Evolutionary conservation across 371 early-diverging fungal genomes (phyloP).

Genomic region (Mortierella sp.): DNA sequence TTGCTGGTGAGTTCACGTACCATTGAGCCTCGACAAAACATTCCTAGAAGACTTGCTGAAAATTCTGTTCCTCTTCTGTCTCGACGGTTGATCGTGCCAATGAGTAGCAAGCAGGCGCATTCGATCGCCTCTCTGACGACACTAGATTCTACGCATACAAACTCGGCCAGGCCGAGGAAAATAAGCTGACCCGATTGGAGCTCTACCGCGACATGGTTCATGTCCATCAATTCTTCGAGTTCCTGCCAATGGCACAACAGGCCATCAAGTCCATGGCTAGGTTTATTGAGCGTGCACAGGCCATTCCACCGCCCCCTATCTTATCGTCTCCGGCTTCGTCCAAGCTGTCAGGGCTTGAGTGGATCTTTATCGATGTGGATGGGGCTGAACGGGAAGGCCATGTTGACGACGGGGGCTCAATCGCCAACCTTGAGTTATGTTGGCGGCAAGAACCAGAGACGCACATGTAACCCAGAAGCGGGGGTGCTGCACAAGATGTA

Average conservation of each 20-base stretch:
- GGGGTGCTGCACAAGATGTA: no score
- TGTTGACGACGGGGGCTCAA: constrained; percentile 11
- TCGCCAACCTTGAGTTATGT: constrained; percentile 16
- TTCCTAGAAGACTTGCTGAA: not conserved
- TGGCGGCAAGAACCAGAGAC: constrained; percentile 17
- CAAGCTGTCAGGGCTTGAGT: constrained; percentile 19
- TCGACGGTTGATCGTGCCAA: not conserved
- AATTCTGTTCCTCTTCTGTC: not conserved
- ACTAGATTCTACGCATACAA: constrained; percentile 37
- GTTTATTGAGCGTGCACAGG: constrained; percentile 27
- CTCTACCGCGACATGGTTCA: constrained; percentile 47
- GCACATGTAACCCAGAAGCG: not conserved
- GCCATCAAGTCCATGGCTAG: constrained; percentile 21
- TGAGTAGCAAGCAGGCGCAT: constrained; percentile 47
- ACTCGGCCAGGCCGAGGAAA: constrained; percentile 28
- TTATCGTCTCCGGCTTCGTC: not conserved
- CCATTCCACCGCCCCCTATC: not conserved
- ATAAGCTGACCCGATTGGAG: constrained; percentile 30
- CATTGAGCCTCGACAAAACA: not conserved
- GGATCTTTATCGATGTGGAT: constrained; percentile 26
- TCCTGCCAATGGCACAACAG: constrained; percentile 30
- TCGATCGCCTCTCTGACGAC: constrained; percentile 44
- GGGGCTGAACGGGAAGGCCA: constrained; percentile 32
- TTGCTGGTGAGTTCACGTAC: constrained; percentile 27
- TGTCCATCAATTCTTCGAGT: constrained; percentile 48